Conservation (phyloP, 2,329 filamentous ascomycete species). For the Metarhizium humberi region DNA sequence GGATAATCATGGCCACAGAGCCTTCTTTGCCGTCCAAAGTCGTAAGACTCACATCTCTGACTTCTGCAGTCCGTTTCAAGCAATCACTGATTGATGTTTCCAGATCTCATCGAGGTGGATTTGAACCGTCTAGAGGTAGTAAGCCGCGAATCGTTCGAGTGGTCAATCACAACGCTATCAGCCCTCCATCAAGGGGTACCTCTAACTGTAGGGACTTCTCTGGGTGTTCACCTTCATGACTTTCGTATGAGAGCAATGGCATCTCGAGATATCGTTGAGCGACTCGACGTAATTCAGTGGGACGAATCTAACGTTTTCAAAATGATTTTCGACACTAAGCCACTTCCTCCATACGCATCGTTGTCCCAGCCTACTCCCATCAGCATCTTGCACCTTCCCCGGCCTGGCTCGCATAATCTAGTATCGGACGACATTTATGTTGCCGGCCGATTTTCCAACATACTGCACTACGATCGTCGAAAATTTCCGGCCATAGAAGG, state of each 20-base stretch:
- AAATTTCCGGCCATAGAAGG: constrained; percentile 70
- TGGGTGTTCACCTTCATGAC: constrained; percentile 77
- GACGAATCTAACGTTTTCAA: constrained; percentile 21
- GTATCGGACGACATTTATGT: constrained; percentile 77
- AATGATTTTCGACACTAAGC: constrained; percentile 41
- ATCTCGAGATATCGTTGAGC: constrained; percentile 24
- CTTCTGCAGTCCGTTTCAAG: neutral
- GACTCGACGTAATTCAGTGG: constrained; percentile 19
- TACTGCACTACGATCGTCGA: constrained; percentile 81
- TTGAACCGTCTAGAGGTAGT: constrained; percentile 62
- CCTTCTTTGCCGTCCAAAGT: constrained; percentile 73
- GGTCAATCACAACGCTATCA: constrained; percentile 76
- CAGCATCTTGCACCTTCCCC: constrained; percentile 69
- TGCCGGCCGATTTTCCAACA: constrained; percentile 78
- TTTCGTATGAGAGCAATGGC: constrained; percentile 39
- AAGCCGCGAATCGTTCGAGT: constrained; percentile 64
- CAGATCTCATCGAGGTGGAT: constrained; percentile 70
- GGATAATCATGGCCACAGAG: constrained; percentile 55
- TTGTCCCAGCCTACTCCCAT: constrained; percentile 74
- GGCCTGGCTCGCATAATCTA: constrained; percentile 38
- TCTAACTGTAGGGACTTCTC: constrained; percentile 74
- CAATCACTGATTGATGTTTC: neutral
- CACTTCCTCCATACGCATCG: constrained; percentile 53
- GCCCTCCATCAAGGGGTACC: constrained; percentile 56
- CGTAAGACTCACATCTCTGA: constrained; percentile 31